Percentiles rank a stretch among this genome's conserved stretches.
These are phyloP conservation scores for Rhizopus stolonifer DNA, from an alignment of 371 early-diverging fungal species.

Conservation along the genomic window DNA sequence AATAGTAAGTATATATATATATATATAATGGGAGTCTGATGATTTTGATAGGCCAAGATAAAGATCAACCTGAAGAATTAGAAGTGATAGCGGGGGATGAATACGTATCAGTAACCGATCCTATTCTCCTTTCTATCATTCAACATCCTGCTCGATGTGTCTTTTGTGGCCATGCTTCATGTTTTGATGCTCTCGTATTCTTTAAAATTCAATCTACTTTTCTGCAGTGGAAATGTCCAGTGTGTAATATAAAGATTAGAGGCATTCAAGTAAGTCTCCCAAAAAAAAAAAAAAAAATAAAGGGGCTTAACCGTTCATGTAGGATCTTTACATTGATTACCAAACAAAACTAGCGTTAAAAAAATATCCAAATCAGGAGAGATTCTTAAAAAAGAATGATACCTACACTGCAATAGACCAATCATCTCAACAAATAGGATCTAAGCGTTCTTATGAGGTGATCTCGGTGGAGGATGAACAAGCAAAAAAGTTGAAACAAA, in stretches of 20 bases:
- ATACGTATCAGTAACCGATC: conserved; percentile 34
- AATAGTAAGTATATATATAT: conserved; percentile 22
- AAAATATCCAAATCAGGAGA: conserved; percentile 21
- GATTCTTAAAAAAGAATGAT: conserved; percentile 10
- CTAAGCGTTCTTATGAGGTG: background rate
- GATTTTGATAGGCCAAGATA: background rate
- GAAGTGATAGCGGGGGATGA: conserved; percentile 30
- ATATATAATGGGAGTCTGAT: background rate
- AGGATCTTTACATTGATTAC: conserved; percentile 31
- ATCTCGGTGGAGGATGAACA: conserved; percentile 7
- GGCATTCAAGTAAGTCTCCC: conserved; percentile 23
- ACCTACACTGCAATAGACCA: background rate
- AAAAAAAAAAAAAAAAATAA: too few species aligned
- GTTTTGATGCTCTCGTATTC: conserved; percentile 35
- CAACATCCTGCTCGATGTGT: conserved; percentile 40
- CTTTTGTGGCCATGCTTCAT: conserved; percentile 39
- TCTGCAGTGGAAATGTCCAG: conserved; percentile 28
- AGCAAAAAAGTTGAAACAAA: background rate
- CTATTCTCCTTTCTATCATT: conserved; percentile 29
- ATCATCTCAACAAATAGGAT: background rate
- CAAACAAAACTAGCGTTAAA: conserved; percentile 15
- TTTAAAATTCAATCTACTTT: conserved; percentile 18
- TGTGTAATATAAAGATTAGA: conserved; percentile 25
- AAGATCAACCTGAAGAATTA: conserved; percentile 13
- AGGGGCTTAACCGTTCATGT: background rate